Base-by-base conservation (phyloP, 2,329 filamentous ascomycete species). In the Tolypocladium capitatum region DNA sequence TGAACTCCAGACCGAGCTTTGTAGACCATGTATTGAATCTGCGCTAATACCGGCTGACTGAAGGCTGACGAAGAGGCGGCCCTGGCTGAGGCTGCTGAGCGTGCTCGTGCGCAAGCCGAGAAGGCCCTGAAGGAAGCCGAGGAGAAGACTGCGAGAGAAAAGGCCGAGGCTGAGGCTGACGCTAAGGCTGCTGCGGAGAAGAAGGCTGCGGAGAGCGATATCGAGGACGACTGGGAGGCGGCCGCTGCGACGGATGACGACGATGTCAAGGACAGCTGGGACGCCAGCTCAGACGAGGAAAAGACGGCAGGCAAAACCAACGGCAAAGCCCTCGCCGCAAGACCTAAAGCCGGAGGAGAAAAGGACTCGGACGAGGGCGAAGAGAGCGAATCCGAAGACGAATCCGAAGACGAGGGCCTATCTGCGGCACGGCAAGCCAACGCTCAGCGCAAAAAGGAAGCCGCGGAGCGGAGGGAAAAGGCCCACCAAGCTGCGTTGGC, bases 241-340 rank as follows among this genome's bases (percentile, higher is more conserved):
- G 83, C 86, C 45, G 88, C 85, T 30, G 85, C 82, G 27, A 85
- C 86, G 5, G 56, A 53, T 43, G 79, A 86, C 27, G 82, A 84
- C 16, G 83, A 84, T 51, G 76, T 94, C 59, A 96, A 96, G 68
- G 91, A 96, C 55, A 91, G 84, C 71, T 97, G 91, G 91, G 91
- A 97, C 63, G 89, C 86, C 32, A 84, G 88, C 47, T 83, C 81
- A 3, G 85, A 86, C 44, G 84, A 86, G 7, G 85, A 89, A 58
- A 71, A 74, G 45, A 53, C 55, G 31, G 55, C 55, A 8, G 58
- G 54, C 20, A 56, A 60, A 27, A 30, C 49, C 10, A 56, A 58
- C 48, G 55, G 57, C 38, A 50, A 48, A 28, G 49, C 42, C 14
- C 21, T 41, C 36, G 21, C 36, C n/a, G 27, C 36, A 41, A 27